Conservation (phyloP, 768 basidiomycete genomes). For the Lenzites betulinus region DNA sequence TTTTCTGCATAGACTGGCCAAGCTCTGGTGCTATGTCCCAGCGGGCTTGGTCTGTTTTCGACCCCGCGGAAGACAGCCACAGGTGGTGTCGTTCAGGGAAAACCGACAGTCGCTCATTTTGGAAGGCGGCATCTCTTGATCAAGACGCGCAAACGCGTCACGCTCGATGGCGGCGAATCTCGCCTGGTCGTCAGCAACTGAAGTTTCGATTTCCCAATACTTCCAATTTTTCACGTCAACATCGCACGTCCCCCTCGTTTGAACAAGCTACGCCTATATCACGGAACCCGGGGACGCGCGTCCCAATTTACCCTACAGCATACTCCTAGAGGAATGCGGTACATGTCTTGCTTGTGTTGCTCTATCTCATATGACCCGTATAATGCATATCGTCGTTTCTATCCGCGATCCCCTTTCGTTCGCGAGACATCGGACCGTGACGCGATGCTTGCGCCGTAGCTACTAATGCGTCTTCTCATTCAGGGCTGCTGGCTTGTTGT, state of each 20-base stretch:
- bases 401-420: background rate
- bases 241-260: background rate
- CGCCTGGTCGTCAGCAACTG: slow-evolving; percentile 7
- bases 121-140: slow-evolving; percentile 20
- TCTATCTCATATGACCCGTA: background rate
- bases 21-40: slow-evolving; percentile 68
- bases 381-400: background rate
- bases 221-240: background rate
- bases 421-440: background rate
- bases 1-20: slow-evolving; percentile 53
- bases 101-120: slow-evolving; percentile 22
- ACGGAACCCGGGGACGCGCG: no score
- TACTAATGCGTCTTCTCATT: background rate
- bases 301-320: no score
- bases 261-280: background rate
- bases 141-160: slow-evolving; percentile 23
- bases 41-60: slow-evolving; percentile 38
- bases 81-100: background rate
- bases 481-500: no score
- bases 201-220: background rate
- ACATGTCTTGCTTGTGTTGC: background rate
- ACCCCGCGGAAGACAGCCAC: background rate
- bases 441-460: background rate
- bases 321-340: background rate
- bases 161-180: slow-evolving; percentile 22